Base-by-base conservation (phyloP, 768 basidiomycete species). In the Mycena crocata region DNA sequence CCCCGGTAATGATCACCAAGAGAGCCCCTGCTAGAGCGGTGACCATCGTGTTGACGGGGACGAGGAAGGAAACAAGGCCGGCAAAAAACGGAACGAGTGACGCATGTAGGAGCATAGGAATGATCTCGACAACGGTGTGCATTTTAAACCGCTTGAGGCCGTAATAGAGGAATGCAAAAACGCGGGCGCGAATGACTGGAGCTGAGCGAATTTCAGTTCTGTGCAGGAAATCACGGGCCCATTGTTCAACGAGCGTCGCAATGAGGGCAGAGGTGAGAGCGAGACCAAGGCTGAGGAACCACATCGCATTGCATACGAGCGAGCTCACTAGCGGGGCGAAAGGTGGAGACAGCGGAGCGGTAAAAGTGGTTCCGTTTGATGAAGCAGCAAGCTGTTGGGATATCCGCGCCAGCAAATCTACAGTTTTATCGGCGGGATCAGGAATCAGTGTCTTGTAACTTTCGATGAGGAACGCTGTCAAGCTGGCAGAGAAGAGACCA, bases 161-260 rank as follows among this genome's bases (percentile, higher is more conserved):
- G 34, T 35, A 52, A 14, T 52, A 52, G 7, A 52, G 51, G 21
- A 23, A 52, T 5, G 51, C 23, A 15, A 52, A 52, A 24, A 52
- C 26, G 1, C n/a, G 32, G 14, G 51, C 34, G n/a, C 51, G 34
- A 9, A 24, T 34, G n/a, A 37, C 32, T 1, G 51, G 51, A 1
- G 51, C 21, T 1, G 34, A 52, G 4, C 51, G 34, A 9, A 52
- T 37, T 4, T 37, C 51, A 14, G 51, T 35, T 13, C n/a, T 34
- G 23, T 52, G 51, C 8, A 52, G 34, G 21, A 52, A 52, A 19
- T 35, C 23, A 2, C 34, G 34, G 5, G 51, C 51, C 51, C 51
- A 52, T 24, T 54, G 52, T 37, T 54, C 52, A 5, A 54, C 14
- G 15, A 54, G 52, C 7, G 52, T 54, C 24, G 52, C 37, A n/a